These are phyloP conservation scores for Phlebiopsis flavidoalba DNA, from an alignment of 768 basidiomycete species.

Conservation along the genomic window DNA sequence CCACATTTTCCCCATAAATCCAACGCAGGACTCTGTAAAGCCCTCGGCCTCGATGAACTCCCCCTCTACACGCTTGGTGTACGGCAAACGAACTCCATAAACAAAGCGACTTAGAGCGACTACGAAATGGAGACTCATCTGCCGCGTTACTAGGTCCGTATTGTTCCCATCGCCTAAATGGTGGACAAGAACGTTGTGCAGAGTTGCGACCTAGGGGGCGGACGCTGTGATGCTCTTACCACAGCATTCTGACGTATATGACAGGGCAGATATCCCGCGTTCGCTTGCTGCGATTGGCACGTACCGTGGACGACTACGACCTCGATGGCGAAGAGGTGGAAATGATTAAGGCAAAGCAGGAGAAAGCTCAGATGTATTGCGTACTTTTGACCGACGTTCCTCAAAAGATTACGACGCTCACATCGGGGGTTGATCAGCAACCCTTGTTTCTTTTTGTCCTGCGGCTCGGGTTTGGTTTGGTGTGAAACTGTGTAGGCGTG, in stretches of 20 bases:
- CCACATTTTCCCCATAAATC: background rate
- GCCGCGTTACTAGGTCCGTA: conserved; percentile 77
- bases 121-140: conserved; percentile 77
- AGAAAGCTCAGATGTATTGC: conserved; percentile 91
- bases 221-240: background rate
- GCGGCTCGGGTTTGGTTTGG: conserved; percentile 3
- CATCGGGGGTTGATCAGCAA: too few species aligned
- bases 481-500: conserved; percentile 52
- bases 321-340: conserved; percentile 88
- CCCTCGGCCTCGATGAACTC: conserved; percentile 72
- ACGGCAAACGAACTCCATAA: conserved; percentile 84
- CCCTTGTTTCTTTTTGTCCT: too few species aligned
- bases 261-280: conserved; percentile 97
- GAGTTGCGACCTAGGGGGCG: background rate
- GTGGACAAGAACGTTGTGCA: background rate
- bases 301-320: conserved; percentile 96
- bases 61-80: conserved; percentile 89
- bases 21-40: background rate
- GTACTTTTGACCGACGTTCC: conserved; percentile 16
- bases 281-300: conserved; percentile 87
- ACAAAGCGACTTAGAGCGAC: conserved; percentile 80
- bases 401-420: background rate
- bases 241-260: conserved; percentile 19
- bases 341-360: conserved; percentile 93
- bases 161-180: conserved; percentile 8